Evolutionary conservation across 371 early-diverging fungal species (phyloP).

Genomic region (Basidiobolus meristosporus): DNA sequence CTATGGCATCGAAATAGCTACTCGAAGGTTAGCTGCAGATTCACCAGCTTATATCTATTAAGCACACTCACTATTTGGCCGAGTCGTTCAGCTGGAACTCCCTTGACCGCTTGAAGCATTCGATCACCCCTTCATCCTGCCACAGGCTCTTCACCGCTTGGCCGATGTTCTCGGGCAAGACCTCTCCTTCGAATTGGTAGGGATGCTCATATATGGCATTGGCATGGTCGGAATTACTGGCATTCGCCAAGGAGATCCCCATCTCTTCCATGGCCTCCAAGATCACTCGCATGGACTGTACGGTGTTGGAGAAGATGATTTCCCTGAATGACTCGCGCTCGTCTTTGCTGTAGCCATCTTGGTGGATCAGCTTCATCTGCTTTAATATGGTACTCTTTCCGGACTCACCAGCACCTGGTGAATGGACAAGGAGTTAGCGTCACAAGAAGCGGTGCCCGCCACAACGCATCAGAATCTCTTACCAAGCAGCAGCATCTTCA

Average conservation of each 20-base stretch:
- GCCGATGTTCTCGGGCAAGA: slow-evolving; percentile 31
- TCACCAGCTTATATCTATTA: not conserved
- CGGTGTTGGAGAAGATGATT: slow-evolving; percentile 81
- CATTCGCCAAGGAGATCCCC: slow-evolving; percentile 38
- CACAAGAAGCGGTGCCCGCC: no score
- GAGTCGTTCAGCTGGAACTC: slow-evolving; percentile 88
- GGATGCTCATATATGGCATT: slow-evolving; percentile 53
- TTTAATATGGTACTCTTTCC: slow-evolving; percentile 93
- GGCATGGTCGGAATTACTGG: slow-evolving; percentile 36
- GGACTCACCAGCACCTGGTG: slow-evolving; percentile 86
- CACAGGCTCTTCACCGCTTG: slow-evolving; percentile 65
- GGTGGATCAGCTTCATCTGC: slow-evolving; percentile 93
- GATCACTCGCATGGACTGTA: slow-evolving; percentile 85
- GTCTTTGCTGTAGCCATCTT: slow-evolving; percentile 66
- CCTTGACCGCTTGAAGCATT: slow-evolving; percentile 55
- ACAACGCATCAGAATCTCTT: no score
- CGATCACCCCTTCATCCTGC: slow-evolving; percentile 61
- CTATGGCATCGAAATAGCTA: slow-evolving; percentile 79
- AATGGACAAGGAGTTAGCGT: not conserved
- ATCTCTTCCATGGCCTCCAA: slow-evolving; percentile 79
- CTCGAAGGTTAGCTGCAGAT: not conserved
- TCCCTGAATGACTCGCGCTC: slow-evolving; percentile 80
- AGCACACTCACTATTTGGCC: slow-evolving; percentile 57
- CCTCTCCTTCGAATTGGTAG: slow-evolving; percentile 32
- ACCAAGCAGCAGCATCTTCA: slow-evolving; percentile 91